Conservation (phyloP, 306 rosid genomes). For the Rosa persica region DNA sequence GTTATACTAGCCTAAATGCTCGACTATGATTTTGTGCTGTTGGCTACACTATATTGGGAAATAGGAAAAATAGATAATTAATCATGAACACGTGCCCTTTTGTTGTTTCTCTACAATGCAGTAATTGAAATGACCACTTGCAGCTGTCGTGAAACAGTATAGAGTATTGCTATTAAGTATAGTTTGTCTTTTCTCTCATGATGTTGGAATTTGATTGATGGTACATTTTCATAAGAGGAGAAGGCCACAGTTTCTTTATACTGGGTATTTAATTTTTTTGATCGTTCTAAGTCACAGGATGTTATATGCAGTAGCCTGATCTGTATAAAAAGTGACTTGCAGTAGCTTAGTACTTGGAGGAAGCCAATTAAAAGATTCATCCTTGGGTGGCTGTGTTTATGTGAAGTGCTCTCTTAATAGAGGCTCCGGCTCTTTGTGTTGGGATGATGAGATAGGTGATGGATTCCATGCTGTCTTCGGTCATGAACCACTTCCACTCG, state of each 20-base stretch:
- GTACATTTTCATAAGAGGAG: neutral
- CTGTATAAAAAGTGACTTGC: neutral
- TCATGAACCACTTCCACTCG: slow-evolving; percentile 24
- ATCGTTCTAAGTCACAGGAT: neutral
- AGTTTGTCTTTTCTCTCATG: neutral
- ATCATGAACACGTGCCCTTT: neutral
- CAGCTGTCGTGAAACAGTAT: neutral
- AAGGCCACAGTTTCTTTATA: neutral
- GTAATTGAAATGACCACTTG: neutral
- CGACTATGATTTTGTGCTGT: slow-evolving; percentile 38
- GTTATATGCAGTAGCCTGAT: neutral
- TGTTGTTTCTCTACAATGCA: neutral
- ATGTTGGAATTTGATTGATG: neutral
- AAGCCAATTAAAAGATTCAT: neutral
- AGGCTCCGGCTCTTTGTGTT: neutral
- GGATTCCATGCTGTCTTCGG: slow-evolving; percentile 22
- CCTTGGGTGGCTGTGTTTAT: neutral
- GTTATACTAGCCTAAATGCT: slow-evolving; percentile 43
- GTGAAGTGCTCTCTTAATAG: neutral
- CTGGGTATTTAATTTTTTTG: neutral
- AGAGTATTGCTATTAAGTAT: neutral
- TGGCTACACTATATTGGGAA: neutral
- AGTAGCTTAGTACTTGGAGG: neutral
- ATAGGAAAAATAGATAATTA: neutral
- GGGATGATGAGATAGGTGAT: slow-evolving; percentile 35